Evolutionary conservation across 305 asterid species (phyloP).

Genomic region (Solanum hybrid): DNA sequence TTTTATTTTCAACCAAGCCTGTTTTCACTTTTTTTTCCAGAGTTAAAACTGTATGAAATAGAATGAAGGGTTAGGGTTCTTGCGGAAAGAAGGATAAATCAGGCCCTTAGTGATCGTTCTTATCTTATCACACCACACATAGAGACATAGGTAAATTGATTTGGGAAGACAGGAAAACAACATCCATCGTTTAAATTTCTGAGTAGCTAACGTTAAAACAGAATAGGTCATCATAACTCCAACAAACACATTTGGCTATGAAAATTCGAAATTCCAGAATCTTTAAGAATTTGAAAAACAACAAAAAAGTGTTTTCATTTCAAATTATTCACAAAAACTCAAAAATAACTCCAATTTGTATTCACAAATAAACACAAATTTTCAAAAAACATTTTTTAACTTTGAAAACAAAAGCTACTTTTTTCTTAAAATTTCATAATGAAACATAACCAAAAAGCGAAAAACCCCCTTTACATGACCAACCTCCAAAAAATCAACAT

Average conservation of each 20-base stretch:
- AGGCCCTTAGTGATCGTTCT: background rate
- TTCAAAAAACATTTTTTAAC: too few relatives aligned
- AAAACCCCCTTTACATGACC: background rate
- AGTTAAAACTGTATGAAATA: too few relatives aligned
- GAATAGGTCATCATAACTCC: background rate
- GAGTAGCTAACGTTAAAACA: background rate
- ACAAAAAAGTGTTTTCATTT: background rate
- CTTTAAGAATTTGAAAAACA: too few relatives aligned
- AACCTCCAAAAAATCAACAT: background rate
- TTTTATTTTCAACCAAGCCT: too few relatives aligned
- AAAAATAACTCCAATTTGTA: too few relatives aligned
- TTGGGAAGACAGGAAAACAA: background rate
- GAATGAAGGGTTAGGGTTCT: too few relatives aligned
- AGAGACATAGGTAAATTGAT: background rate
- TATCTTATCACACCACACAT: background rate
- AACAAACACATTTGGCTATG: background rate
- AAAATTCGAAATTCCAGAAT: too few relatives aligned
- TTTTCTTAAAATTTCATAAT: background rate
- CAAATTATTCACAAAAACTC: background rate
- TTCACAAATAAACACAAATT: too few relatives aligned
- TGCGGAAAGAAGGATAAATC: background rate
- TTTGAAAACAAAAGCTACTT: background rate
- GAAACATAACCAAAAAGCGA: too few relatives aligned
- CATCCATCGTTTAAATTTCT: background rate
- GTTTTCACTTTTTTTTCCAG: too few relatives aligned